Conservation (phyloP, 805 yeast species). For the Clavispora vitiphila region DNA sequence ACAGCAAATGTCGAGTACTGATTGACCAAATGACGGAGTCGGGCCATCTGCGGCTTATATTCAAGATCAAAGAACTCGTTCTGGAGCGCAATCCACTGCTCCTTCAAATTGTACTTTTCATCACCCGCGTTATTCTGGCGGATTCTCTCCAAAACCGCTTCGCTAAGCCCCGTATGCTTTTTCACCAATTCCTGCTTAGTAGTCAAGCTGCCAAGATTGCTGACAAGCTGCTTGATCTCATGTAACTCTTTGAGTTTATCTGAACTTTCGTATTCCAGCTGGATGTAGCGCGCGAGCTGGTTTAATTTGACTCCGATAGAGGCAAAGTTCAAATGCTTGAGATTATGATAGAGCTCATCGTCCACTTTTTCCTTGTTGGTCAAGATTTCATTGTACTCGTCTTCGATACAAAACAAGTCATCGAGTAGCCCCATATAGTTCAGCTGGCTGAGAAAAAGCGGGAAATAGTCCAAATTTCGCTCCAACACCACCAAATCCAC, state of each 20-base stretch:
- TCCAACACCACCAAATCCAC: slow-evolving; percentile 76
- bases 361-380: slow-evolving; percentile 20
- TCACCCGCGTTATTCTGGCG: slow-evolving; percentile 17
- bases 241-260: slow-evolving; percentile 18
- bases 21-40: slow-evolving; percentile 35
- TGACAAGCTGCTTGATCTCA: slow-evolving; percentile 69
- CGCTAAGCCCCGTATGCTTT: slow-evolving; percentile 72
- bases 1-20: slow-evolving; percentile 33
- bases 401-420: slow-evolving; percentile 56
- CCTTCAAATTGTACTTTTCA: slow-evolving; percentile 31
- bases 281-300: slow-evolving; percentile 63
- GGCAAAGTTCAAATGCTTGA: slow-evolving; percentile 71
- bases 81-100: slow-evolving; percentile 52
- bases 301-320: slow-evolving; percentile 72
- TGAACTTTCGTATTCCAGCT: slow-evolving; percentile 52
- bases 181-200: slow-evolving; percentile 62
- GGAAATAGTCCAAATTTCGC: slow-evolving; percentile 66
- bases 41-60: slow-evolving; percentile 26
- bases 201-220: slow-evolving; percentile 62
- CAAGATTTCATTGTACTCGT: slow-evolving; percentile 15
- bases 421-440: slow-evolving; percentile 80
- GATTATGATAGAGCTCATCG: slow-evolving; percentile 46
- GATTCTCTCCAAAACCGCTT: slow-evolving; percentile 49
- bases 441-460: slow-evolving; percentile 70
- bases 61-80: slow-evolving; percentile 58